phyloP scores from a whole-genome alignment of 371 early-diverging fungal genomes.

The Syncephalastrum monosporum region DNA sequence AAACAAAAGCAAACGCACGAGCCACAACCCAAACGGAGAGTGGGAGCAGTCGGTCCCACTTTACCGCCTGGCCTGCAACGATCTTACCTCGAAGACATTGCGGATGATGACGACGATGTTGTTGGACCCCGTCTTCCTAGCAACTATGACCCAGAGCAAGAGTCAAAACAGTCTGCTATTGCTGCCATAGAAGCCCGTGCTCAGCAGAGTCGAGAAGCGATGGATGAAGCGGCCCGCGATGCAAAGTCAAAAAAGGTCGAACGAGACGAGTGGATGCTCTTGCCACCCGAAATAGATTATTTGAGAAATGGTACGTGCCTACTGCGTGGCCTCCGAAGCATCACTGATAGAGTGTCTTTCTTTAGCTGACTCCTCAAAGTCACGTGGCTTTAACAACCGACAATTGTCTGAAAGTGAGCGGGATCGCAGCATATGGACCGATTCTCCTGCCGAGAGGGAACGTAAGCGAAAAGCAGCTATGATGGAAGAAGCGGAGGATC shows the following conservation, averaged over 20 bases:
- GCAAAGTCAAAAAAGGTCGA: conserved; percentile 31
- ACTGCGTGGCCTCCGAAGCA: neutral
- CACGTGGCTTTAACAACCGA: conserved; percentile 34
- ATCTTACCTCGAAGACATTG: conserved; percentile 8
- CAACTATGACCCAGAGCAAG: conserved; percentile 38
- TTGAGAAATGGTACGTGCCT: conserved; percentile 38
- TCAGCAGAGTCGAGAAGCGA: conserved; percentile 28
- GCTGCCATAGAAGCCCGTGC: conserved; percentile 36
- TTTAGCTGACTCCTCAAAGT: conserved; percentile 24
- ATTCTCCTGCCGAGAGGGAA: conserved; percentile 60
- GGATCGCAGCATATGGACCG: conserved; percentile 62
- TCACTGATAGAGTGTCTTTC: neutral
- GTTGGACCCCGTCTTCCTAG: conserved; percentile 56
- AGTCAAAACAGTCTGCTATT: conserved; percentile 32
- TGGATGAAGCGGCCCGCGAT: conserved; percentile 24
- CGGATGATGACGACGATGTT: conserved; percentile 44
- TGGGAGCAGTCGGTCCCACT: conserved; percentile 46
- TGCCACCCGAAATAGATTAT: conserved; percentile 62
- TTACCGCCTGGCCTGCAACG: conserved; percentile 27
- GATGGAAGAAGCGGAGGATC: conserved; percentile 7
- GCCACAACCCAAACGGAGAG: conserved; percentile 18
- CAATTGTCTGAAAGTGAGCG: conserved; percentile 20
- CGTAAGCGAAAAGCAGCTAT: conserved; percentile 19
- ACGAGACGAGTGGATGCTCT: conserved; percentile 71
- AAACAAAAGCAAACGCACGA: conserved; percentile 13